Percentiles rank a stretch among this genome's conserved stretches.
Evolutionary conservation across 305 asterid species (phyloP).

Genomic region (Fraxinus floribunda): DNA sequence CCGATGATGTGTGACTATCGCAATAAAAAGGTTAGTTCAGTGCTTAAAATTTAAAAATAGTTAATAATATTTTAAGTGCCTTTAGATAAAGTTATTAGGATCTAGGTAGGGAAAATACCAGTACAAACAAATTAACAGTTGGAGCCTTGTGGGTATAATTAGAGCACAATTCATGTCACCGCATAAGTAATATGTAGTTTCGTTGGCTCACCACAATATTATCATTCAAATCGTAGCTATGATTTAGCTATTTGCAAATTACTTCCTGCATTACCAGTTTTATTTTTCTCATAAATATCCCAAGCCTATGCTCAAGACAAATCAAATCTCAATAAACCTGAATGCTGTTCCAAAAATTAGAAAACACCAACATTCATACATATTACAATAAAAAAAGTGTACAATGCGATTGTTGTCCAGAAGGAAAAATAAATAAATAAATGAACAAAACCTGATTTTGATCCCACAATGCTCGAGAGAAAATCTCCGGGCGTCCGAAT

Average conservation of each 20-base stretch:
- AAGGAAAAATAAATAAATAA: neutral
- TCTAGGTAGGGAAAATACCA: neutral
- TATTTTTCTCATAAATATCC: neutral
- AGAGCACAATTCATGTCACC: neutral
- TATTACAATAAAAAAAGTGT: neutral
- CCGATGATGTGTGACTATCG: neutral
- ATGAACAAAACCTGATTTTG: neutral
- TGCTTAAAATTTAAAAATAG: neutral
- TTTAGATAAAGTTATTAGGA: neutral
- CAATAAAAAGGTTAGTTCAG: neutral
- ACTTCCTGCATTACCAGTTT: neutral
- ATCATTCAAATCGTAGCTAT: neutral
- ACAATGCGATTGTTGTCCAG: neutral
- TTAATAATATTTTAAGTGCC: neutral
- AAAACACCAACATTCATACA: neutral
- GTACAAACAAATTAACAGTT: neutral
- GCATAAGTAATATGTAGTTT: neutral
- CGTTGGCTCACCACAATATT: neutral
- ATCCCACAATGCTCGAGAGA: neutral
- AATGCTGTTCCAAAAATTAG: neutral
- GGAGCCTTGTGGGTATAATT: neutral
- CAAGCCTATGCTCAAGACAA: neutral
- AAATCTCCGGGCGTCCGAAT: neutral
- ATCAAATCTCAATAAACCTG: neutral
- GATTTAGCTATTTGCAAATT: neutral